These are phyloP conservation scores for Penicillium occitanis DNA, from an alignment of 2,329 filamentous ascomycete species.

Conservation along the genomic window DNA sequence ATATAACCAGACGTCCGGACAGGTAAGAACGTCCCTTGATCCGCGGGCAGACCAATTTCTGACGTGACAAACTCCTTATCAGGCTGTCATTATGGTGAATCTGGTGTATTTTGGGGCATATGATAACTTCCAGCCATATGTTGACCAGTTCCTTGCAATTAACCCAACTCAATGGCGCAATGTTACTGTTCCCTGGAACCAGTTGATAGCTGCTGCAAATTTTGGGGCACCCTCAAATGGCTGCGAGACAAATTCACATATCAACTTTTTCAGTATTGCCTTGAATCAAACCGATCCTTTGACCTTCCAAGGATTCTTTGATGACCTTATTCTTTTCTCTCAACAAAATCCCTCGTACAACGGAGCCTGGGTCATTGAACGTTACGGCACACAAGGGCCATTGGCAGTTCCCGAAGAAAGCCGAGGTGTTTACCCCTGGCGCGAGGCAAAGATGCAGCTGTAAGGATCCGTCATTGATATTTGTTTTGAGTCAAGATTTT, in stretches of 20 bases:
- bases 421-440: constrained; percentile 19
- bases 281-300: constrained; percentile 13
- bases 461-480: not conserved
- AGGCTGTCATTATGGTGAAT: constrained; percentile 17
- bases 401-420: constrained; percentile 7
- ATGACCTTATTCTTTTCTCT: constrained; percentile 17
- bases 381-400: constrained; percentile 17
- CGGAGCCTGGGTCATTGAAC: constrained; percentile 16
- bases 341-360: constrained; percentile 11
- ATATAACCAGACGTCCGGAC: constrained; percentile 15
- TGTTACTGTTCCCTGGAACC: constrained; percentile 13
- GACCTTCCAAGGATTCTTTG: constrained; percentile 17
- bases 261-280: constrained; percentile 14
- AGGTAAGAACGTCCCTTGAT: not conserved
- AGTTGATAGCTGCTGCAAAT: constrained; percentile 4
- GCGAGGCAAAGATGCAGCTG: constrained; percentile 18
- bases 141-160: constrained; percentile 11
- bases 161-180: constrained; percentile 13
- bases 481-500: not conserved
- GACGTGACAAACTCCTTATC: not conserved
- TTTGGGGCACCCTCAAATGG: not conserved
- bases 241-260: constrained; percentile 13
- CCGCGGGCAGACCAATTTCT: not conserved
- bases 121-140: constrained; percentile 6
- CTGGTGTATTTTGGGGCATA: constrained; percentile 16